Evolutionary conservation across 2,329 filamentous ascomycete species (phyloP), one percentile per base, ranked within the genome.

Genomic region (Xenoacremonium recifei): DNA sequence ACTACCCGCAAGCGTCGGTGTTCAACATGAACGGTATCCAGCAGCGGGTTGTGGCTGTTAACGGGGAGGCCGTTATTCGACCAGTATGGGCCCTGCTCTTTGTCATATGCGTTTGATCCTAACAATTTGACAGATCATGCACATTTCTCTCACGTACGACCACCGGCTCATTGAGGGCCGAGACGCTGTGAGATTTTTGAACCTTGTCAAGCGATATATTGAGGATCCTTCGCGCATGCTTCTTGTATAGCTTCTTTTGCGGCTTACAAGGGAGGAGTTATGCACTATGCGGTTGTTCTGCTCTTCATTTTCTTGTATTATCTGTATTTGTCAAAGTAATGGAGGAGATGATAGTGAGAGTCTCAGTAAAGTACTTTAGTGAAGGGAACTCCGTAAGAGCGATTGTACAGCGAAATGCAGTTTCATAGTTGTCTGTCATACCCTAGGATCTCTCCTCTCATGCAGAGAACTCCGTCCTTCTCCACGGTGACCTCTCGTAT

Each of bases 1-100:
- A 88, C 72, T 84, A 84, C 42, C 85, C 85, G 40, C 85, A 88
- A 68, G 80, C 84, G 6, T 58, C 60, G 12, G 68, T 81, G 35
- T 82, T 82, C 67, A 82, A 81, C 56, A 68, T 82, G 65, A 80
- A 82, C 57, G 64, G 80, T 4, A 70, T 68, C 37, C 79, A 79
- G 44, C 64, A 69, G n/a, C 64, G 70, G 39, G 76, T 83, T 50
- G 68, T 69, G 35, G 77, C 78, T 16, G 77, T 70, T 53, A 77
- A 84, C 59, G 79, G 82, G 55, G 80, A 61, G 29, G 57, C 53
- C 19, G 57, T 54, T 29, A 62, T 63, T 16, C 47, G 79, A 69
- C 57, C 58, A 25, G 57, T 59, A 47, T n/a, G n/a, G 48, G 57
- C 44, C 1, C 12, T 3, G 19, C 4, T 18, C 6, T 5, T 4